These are phyloP conservation scores for Penicillium sp. DNA, from an alignment of 2,329 filamentous ascomycete species.

Conservation along the genomic window DNA sequence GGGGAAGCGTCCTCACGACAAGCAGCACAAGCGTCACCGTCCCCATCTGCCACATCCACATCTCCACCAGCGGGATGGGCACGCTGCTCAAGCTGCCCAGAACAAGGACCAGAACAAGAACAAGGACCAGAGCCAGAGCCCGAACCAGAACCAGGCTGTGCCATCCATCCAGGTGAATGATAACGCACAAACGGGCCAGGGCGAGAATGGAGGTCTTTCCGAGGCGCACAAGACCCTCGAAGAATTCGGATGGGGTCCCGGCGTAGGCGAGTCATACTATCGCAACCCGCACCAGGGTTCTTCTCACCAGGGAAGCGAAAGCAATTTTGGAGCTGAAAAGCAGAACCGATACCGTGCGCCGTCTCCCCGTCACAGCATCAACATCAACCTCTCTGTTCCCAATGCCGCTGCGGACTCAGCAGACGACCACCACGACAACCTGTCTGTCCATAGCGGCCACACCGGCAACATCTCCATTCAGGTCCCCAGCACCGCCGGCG, in stretches of 20 bases:
- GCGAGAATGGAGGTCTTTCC: background rate
- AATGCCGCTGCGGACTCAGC: slow-evolving; percentile 22
- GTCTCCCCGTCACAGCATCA: slow-evolving; percentile 16
- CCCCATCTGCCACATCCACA: slow-evolving; percentile 19
- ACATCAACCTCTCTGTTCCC: slow-evolving; percentile 28
- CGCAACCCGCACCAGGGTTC: slow-evolving; percentile 20
- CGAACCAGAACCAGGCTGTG: slow-evolving; percentile 22
- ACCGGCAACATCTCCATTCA: slow-evolving; percentile 28
- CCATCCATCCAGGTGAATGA: slow-evolving; percentile 29
- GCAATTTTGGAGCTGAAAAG: slow-evolving; percentile 6
- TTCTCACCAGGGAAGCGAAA: slow-evolving; percentile 15
- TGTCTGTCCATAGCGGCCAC: slow-evolving; percentile 28
- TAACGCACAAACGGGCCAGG: slow-evolving; percentile 4
- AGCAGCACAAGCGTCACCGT: slow-evolving; percentile 16
- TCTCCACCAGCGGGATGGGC: too few species aligned
- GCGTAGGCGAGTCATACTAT: slow-evolving; percentile 27
- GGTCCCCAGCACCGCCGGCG: slow-evolving; percentile 19
- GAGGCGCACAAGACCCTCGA: slow-evolving; percentile 1
- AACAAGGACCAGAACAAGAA: too few species aligned
- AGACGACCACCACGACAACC: slow-evolving; percentile 31
- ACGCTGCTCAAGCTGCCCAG: too few species aligned
- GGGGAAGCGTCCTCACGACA: slow-evolving; percentile 30
- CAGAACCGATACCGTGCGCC: slow-evolving; percentile 28
- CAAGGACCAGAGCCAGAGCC: background rate
- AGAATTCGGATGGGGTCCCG: slow-evolving; percentile 11